phyloP scores from a whole-genome alignment of 1,284 basidiomycete species.

The Ceratobasidium sp. region DNA sequence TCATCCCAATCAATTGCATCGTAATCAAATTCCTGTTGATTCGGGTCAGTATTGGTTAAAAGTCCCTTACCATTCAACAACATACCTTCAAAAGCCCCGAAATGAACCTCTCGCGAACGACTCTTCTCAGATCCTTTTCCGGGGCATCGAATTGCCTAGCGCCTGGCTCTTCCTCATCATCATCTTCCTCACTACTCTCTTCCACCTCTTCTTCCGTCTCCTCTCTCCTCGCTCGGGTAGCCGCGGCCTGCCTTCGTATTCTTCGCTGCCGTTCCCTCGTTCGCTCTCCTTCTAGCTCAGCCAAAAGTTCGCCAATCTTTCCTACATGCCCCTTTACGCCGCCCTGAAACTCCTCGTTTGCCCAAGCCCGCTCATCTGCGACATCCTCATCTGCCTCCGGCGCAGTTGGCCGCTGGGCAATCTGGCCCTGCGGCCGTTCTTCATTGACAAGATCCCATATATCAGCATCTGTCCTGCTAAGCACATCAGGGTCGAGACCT shows the following conservation, averaged over 20 bases:
- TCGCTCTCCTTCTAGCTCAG: constrained; percentile 75
- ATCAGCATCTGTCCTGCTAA: constrained; percentile 38
- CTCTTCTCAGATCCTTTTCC: constrained; percentile 48
- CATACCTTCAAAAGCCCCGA: constrained; percentile 76
- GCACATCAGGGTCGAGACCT: constrained; percentile 41
- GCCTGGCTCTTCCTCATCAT: constrained; percentile 49
- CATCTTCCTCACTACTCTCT: constrained; percentile 61
- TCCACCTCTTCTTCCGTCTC: constrained; percentile 64
- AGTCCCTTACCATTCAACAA: constrained; percentile 41
- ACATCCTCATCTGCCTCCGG: constrained; percentile 63
- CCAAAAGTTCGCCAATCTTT: constrained; percentile 68
- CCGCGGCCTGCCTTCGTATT: constrained; percentile 56
- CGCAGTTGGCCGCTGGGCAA: constrained; percentile 52
- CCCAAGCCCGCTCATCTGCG: constrained; percentile 73
- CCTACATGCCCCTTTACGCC: constrained; percentile 65
- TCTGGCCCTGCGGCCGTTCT: constrained; percentile 32
- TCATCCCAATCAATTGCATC: constrained; percentile 79
- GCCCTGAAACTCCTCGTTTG: constrained; percentile 63
- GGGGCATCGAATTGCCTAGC: constrained; percentile 55
- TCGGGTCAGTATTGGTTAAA: constrained; percentile 12
- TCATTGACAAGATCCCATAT: constrained; percentile 36
- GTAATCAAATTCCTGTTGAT: constrained; percentile 67
- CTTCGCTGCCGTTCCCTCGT: constrained; percentile 65
- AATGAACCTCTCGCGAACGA: constrained; percentile 71
- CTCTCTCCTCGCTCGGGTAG: constrained; percentile 61